Base-by-base conservation (phyloP, 2,329 filamentous ascomycete species). In the Aspergillus texensis region DNA sequence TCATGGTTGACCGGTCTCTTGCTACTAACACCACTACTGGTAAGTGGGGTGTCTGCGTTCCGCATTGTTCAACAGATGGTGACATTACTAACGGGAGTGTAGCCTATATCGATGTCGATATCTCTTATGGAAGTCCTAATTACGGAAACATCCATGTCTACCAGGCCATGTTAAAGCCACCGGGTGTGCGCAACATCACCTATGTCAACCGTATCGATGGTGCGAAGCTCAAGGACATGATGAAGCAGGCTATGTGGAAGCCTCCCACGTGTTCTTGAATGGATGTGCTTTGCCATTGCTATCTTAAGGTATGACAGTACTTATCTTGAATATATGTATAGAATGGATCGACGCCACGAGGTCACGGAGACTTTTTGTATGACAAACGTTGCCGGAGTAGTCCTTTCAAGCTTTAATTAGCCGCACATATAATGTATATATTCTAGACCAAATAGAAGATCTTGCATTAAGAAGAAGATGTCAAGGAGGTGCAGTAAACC, bases 141-240 rank as follows among this genome's bases (percentile, higher is more conserved):
- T 82, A 81, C 62, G 79, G 79, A 2, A 80, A 81, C 60, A 78
- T 82, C 45, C 79, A 80, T 62, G 77, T 77, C 16, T 82, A 82
- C 65, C 76, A 81, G 66, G 70, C 76, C 39, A 75, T 75, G 4
- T 69, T 81, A 10, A 75, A 72, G 63, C 80, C 80, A 9, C 72
- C 71, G 59, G 71, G 72, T 11, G 60, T 74, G 14, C 64, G 68
- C n/a, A 73, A 77, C 58, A 77, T 82, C 28, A 79, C 79, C n/a
- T 80, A 77, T 69, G 73, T 81, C 1, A 68, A 78, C 39, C 70
- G 73, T 28, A 74, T 82, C 61, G 77, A 82, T 65, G 75, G 67
- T 1, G 70, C 71, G 10, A 72, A 62, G 56, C 64, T 81, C 34
- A 78, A 77, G 65, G 55, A 70, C 46, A 73, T 72, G 65, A 77